phyloP scores from a whole-genome alignment of 2,329 filamentous ascomycete genomes.

The Tolypocladium sp. region DNA sequence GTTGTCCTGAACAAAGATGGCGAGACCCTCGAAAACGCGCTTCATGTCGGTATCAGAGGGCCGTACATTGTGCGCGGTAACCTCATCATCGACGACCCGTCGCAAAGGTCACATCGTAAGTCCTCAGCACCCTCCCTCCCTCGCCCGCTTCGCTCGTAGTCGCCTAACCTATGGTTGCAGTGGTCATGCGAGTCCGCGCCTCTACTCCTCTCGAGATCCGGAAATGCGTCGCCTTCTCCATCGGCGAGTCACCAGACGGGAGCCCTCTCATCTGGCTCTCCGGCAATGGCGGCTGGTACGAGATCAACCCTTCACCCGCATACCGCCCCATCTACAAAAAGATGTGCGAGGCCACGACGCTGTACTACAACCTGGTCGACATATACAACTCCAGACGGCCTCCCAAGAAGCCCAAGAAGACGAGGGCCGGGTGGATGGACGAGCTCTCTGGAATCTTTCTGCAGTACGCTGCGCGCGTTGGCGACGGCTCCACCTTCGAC shows the following conservation, averaged over 20 bases:
- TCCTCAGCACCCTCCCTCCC: constrained; percentile 1
- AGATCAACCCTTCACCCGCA: constrained; percentile 47
- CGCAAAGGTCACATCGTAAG: constrained; percentile 26
- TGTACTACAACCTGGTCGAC: constrained; percentile 55
- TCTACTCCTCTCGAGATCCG: constrained; percentile 42
- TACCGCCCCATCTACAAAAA: constrained; percentile 48
- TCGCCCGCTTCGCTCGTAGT: neutral
- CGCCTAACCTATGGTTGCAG: constrained; percentile 9
- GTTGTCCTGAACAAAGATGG: constrained; percentile 48
- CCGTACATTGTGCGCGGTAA: constrained; percentile 54
- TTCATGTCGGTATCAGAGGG: constrained; percentile 49
- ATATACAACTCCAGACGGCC: constrained; percentile 34
- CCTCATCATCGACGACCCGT: constrained; percentile 41
- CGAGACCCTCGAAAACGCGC: constrained; percentile 46
- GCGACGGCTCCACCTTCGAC: constrained; percentile 41
- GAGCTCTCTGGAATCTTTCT: constrained; percentile 22
- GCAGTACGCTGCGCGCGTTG: constrained; percentile 38
- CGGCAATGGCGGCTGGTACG: constrained; percentile 55
- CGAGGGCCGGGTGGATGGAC: constrained; percentile 18
- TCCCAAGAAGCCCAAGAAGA: constrained; percentile 18
- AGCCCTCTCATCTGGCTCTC: constrained; percentile 54
- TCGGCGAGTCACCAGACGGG: constrained; percentile 39
- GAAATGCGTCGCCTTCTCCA: constrained; percentile 40
- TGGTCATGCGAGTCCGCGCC: constrained; percentile 19
- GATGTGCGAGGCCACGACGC: constrained; percentile 53